These are phyloP conservation scores for Niebla homalea DNA, from an alignment of 495 filamentous ascomycete genomes.

Conservation along the genomic window DNA sequence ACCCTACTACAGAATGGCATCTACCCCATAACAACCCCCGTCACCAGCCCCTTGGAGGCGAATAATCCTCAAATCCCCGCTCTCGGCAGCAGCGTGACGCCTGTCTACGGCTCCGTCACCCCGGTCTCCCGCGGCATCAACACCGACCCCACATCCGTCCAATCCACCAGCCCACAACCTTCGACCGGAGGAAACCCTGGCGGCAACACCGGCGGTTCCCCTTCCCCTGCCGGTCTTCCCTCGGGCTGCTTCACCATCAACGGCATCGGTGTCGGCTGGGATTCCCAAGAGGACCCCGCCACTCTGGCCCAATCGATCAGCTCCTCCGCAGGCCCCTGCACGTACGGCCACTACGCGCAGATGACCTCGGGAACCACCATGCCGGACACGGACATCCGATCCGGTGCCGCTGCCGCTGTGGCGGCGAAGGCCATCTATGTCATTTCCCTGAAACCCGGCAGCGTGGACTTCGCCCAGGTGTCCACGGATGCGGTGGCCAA, in stretches of 20 bases:
- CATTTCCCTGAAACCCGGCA: conserved; percentile 4
- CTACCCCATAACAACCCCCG: background rate
- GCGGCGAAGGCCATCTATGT: conserved; percentile 1
- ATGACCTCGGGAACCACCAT: background rate
- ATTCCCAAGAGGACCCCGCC: background rate
- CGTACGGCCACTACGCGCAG: conserved; percentile 7
- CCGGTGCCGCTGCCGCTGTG: background rate
- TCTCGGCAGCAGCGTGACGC: background rate
- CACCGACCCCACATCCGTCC: background rate
- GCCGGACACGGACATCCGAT: background rate
- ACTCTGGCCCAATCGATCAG: background rate
- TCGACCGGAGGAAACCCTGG: background rate
- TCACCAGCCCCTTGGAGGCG: background rate
- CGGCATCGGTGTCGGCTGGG: conserved; percentile 5
- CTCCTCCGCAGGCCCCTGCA: background rate
- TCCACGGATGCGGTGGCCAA: background rate
- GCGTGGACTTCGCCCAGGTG: conserved; percentile 1
- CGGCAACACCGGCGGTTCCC: background rate
- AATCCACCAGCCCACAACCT: background rate
- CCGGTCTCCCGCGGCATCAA: background rate
- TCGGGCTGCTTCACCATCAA: background rate
- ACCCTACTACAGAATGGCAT: background rate
- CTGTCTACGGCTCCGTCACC: background rate
- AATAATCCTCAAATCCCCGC: background rate
- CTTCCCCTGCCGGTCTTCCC: background rate